Base-by-base conservation (phyloP, 805 yeast genomes). In the Wickerhamiella kurtzmanii region DNA sequence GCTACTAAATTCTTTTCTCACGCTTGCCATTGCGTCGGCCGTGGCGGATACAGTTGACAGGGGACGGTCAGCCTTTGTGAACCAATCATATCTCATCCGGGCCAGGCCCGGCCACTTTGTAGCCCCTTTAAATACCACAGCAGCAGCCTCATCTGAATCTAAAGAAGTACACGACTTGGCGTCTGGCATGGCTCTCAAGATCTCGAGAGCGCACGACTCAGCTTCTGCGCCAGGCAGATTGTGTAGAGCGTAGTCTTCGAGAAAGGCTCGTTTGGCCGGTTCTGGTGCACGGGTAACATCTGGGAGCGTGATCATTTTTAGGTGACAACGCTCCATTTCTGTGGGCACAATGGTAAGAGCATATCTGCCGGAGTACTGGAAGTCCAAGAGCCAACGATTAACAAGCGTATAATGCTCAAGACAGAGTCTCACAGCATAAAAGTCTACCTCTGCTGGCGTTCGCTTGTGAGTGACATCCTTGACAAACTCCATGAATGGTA, bases 191-290 rank as follows among this genome's bases (percentile, higher is more conserved):
- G 15, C 16, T 9, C 53, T 44, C 22, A 53, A 21, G n/a, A 39
- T 11, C 42, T 49, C 51, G 3, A 53, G 44, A 2, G 56, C 54
- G 1, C 54, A 37, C 18, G 54, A 39, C 40, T 51, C 51, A n/a
- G 42, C 22, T n/a, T 45, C 44, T 3, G 37, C 47, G 8, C 36
- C 20, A 2, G 52, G 47, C 17, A 55, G 32, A 37, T 54, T 55
- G 13, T 44, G 49, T 13, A 47, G 39, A 4, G 57, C 59, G 28
- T 55, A 56, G 43, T 55, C 54, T 25, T 22, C 38, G 19, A 50
- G 41, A 40, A 49, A 48, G 25, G 17, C 28, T n/a, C 19, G 36
- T 32, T 43, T 20, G 16, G 35, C 44, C 17, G 32, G 22, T 3
- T 13, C 35, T n/a, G 15, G 17, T 13, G 11, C 28, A 35, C n/a